Conservation (phyloP, 2,329 filamentous ascomycete species). For the Penicillium psychrosexuale region DNA sequence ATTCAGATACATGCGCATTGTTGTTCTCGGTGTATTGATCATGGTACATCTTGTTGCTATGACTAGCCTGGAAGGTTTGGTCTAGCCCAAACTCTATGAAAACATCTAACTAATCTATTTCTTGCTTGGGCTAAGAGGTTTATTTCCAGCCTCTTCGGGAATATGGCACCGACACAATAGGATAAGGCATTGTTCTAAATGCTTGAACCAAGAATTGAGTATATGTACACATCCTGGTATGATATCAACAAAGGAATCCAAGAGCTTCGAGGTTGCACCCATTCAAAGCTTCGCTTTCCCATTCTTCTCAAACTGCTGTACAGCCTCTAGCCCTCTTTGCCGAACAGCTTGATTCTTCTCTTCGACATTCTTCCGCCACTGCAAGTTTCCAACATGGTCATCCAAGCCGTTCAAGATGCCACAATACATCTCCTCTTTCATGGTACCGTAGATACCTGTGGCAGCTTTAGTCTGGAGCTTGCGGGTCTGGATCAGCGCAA, state of each 20-base stretch:
- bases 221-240: not conserved
- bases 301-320: slow-evolving; percentile 51
- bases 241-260: not conserved
- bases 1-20: not conserved
- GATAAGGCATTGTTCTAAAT: not conserved
- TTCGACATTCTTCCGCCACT: slow-evolving; percentile 47
- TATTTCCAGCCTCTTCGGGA: too few relatives aligned
- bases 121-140: too few relatives aligned
- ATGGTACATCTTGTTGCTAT: too few relatives aligned
- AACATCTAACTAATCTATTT: too few relatives aligned
- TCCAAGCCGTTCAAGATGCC: slow-evolving; percentile 61
- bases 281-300: slow-evolving; percentile 31
- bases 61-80: too few relatives aligned
- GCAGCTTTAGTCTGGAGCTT: slow-evolving; percentile 61
- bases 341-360: slow-evolving; percentile 45
- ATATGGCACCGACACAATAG: not conserved
- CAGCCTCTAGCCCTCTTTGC: slow-evolving; percentile 46
- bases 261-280: not conserved
- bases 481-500: slow-evolving; percentile 59
- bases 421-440: slow-evolving; percentile 75
- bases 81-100: too few relatives aligned
- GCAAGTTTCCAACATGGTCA: slow-evolving; percentile 48
- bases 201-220: not conserved
- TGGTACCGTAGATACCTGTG: slow-evolving; percentile 63
- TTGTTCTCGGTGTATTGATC: too few relatives aligned